Base-by-base conservation (phyloP, 73 alveolate genomes). In the Blepharisma stoltei region DNA sequence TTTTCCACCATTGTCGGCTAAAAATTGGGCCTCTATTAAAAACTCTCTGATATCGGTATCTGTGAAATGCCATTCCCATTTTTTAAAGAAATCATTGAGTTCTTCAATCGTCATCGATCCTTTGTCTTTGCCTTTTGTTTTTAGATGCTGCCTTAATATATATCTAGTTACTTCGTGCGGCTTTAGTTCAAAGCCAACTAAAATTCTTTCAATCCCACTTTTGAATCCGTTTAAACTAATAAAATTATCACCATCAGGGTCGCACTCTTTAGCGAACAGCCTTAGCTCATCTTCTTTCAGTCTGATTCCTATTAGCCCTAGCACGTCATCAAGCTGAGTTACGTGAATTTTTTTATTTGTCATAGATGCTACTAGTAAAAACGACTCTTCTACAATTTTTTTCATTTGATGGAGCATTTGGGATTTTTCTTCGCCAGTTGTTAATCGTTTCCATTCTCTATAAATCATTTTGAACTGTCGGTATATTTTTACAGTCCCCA, bases 261-360 rank as follows among this genome's bases (percentile, higher is more conserved):
- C 2, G 23, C 73, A 60, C 5, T 60, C 73, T 60, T 38, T 60
- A 60, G 73, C 73, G 5, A 60, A 5, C 14, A 60, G 45, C 73
- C 73, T 14, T 14, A 60, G 73, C 23, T 60, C 73, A 5, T 60
- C 73, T 14, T 60, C 73, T 20, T 60, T 0, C 14, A 60, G 37
- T 60, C 23, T 38, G 5, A 25, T 60, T 20, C 73, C 73, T 14
- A n/a, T 1, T 38, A 60, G 14, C 18, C 48, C 73, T 14, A 60
- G 4, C 14, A 60, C 73, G 5, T 60, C 73, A 20, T 60, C 73
- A 8, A 60, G 23, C 14, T 60, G 49, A 60, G 14, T 38, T 8
- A 60, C 45, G 11, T n/a, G 48, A 2, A 60, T 8, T 60, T 20
- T 20, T 60, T 60, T 25, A n/a, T 60, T 38, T 14, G 73, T 32